Evolutionary conservation across 2,329 filamentous ascomycete genomes (phyloP).

Genomic region (Colletotrichum noveboracense): DNA sequence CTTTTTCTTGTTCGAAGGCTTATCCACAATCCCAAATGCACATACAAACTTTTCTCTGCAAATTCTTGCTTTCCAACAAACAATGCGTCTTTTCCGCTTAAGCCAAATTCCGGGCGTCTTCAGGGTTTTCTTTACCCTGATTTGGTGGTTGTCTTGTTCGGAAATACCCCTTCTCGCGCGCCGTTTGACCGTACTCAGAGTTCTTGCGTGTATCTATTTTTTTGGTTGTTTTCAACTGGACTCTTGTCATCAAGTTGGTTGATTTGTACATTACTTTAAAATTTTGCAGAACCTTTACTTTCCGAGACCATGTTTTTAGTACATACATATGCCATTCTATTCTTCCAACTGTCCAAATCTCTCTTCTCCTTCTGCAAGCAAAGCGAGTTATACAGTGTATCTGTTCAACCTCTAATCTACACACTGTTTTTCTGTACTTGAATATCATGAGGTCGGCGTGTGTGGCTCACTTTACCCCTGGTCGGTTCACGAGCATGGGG

Average conservation of each 20-base stretch:
- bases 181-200: background rate
- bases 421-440: background rate
- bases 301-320: background rate
- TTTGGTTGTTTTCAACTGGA: background rate
- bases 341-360: background rate
- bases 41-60: background rate
- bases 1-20: background rate
- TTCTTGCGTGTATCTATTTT: background rate
- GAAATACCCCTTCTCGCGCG: background rate
- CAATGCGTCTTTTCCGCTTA: background rate
- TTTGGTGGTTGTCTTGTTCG: background rate
- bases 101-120: background rate
- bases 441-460: background rate
- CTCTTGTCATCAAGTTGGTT: background rate
- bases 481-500: background rate
- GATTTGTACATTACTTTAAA: background rate
- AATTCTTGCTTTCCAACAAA: background rate
- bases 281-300: background rate
- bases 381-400: background rate
- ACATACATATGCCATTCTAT: background rate
- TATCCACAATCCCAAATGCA: background rate
- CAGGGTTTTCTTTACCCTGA: background rate
- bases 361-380: background rate
- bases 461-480: background rate
- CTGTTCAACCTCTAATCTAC: background rate